These are phyloP conservation scores for Ophiocordyceps camponoti-leonardi DNA, from an alignment of 2,329 filamentous ascomycete genomes.

Conservation along the genomic window DNA sequence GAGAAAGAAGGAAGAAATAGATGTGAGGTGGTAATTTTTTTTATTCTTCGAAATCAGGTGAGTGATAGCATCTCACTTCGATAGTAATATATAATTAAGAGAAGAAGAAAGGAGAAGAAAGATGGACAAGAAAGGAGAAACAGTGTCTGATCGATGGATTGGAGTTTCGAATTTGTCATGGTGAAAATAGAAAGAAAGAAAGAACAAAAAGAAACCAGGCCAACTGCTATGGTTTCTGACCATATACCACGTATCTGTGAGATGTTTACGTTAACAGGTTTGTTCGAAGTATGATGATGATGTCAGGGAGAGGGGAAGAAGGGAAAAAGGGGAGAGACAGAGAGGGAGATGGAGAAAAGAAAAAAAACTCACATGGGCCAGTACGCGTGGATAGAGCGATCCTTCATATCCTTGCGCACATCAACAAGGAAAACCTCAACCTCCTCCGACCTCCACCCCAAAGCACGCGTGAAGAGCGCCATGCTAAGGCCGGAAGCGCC, in stretches of 20 bases:
- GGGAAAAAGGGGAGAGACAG: not conserved
- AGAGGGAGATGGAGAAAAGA: not conserved
- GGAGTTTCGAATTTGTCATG: not conserved
- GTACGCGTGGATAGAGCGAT: constrained; percentile 18
- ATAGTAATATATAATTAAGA: not conserved
- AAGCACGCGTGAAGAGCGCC: constrained; percentile 17
- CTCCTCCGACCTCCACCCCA: constrained; percentile 17
- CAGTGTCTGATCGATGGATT: not conserved
- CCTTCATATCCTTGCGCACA: constrained; percentile 15
- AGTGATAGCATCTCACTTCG: no score
- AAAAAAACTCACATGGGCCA: constrained; percentile 18
- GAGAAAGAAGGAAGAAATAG: no score
- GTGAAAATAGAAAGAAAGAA: no score
- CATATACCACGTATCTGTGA: constrained; percentile 2
- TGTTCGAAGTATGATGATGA: not conserved
- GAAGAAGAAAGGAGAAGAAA: not conserved
- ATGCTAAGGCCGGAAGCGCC: constrained; percentile 19
- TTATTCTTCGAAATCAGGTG: no score
- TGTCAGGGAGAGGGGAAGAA: no score
- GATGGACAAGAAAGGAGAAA: not conserved
- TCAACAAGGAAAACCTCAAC: constrained; percentile 15
- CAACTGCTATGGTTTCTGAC: constrained; percentile 1
- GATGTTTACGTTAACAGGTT: not conserved
- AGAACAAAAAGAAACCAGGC: not conserved
- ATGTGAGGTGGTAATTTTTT: no score